Percentiles rank a stretch among this genome's conserved stretches.
Conservation (phyloP, 495 filamentous ascomycete genomes). For the Rhypophila decipiens region DNA sequence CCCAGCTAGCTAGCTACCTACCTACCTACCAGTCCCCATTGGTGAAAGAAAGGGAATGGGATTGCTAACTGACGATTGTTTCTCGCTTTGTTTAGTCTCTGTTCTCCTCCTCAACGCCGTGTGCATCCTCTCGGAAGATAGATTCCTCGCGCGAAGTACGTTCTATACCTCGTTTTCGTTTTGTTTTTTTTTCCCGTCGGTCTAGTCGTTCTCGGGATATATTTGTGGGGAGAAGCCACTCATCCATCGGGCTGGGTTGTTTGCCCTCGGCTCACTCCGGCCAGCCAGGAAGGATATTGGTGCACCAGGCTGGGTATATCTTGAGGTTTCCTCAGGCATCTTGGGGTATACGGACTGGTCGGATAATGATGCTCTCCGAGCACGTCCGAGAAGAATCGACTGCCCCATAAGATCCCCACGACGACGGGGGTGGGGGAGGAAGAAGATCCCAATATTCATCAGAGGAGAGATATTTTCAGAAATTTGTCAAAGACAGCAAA, state of each 20-base stretch:
- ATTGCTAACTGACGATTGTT: not conserved
- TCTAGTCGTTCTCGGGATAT: too few species aligned
- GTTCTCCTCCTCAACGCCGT: slow-evolving; percentile 92
- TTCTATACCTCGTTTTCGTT: slow-evolving; percentile 1
- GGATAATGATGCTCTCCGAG: too few species aligned
- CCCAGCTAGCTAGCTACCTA: slow-evolving; percentile 5
- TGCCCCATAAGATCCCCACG: too few species aligned
- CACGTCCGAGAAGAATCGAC: not conserved
- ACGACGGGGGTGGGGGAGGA: too few species aligned
- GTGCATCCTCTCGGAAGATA: slow-evolving; percentile 92
- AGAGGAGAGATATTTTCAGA: too few species aligned
- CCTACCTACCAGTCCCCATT: too few species aligned
- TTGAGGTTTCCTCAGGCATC: too few species aligned
- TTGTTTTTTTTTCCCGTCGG: not conserved
- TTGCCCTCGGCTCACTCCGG: not conserved
- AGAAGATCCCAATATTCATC: too few species aligned
- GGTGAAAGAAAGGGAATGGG: not conserved
- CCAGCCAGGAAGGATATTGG: not conserved
- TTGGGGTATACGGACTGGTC: too few species aligned
- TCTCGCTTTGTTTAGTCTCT: slow-evolving; percentile 18
- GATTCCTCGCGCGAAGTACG: slow-evolving; percentile 92
- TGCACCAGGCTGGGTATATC: too few species aligned
- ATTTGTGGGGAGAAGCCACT: too few species aligned
- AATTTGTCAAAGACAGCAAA: not conserved
- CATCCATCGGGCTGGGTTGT: too few species aligned